Evolutionary conservation across 1,284 basidiomycete species (phyloP).

Genomic region (Anthracocystis setariae): DNA sequence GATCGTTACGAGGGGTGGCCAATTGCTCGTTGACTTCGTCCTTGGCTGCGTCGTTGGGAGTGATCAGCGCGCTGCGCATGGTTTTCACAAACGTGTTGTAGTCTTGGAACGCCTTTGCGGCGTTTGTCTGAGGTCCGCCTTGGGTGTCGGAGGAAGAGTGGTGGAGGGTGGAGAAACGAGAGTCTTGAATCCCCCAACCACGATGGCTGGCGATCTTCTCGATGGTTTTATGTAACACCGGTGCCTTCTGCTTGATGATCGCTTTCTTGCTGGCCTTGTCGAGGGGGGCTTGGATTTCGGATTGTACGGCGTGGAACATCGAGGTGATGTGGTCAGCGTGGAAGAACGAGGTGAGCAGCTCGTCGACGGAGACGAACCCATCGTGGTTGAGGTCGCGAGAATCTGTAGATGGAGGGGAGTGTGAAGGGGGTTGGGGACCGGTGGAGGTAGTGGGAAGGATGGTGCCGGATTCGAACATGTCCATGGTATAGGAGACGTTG

Average conservation of each 20-base stretch:
- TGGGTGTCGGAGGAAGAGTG: conserved; percentile 9
- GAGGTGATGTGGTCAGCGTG: conserved; percentile 23
- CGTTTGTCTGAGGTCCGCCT: background rate
- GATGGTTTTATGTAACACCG: conserved; percentile 37
- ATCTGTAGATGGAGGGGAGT: background rate
- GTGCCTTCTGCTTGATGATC: conserved; percentile 33
- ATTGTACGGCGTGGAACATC: conserved; percentile 18
- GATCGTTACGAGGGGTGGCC: conserved; percentile 7
- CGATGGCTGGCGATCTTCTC: conserved; percentile 28
- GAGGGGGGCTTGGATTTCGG: background rate
- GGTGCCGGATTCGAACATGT: conserved; percentile 22
- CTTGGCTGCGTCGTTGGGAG: conserved; percentile 14
- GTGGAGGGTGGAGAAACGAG: conserved; percentile 8
- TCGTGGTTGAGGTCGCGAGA: conserved; percentile 15
- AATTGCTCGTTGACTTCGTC: conserved; percentile 9
- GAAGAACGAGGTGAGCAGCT: conserved; percentile 36
- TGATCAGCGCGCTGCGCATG: conserved; percentile 30
- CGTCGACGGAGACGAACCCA: conserved; percentile 24
- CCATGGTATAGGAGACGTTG: conserved; percentile 29
- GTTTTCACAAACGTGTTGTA: conserved; percentile 46
- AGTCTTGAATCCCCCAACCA: conserved; percentile 41
- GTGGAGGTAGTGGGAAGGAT: conserved; percentile 8
- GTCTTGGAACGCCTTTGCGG: conserved; percentile 21
- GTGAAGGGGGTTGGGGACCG: background rate
- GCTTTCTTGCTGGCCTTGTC: conserved; percentile 30